A percentile compares a stretch with the other conserved stretches of the same genome.
Evolutionary conservation across 495 filamentous ascomycete genomes (phyloP).

Genomic region (Podospora australis): DNA sequence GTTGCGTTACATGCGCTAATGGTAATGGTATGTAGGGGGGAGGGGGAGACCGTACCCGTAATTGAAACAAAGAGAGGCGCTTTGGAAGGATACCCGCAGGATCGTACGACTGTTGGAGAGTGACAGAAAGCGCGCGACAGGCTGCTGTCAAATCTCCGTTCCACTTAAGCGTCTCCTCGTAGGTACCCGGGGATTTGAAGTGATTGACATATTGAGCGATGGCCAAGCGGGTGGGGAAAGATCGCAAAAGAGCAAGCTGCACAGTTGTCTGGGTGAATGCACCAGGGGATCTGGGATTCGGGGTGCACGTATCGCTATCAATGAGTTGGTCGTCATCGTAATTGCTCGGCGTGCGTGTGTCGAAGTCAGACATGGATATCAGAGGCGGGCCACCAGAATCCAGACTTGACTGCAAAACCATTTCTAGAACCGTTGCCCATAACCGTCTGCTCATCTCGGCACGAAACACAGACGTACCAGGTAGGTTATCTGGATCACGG

Average conservation of each 20-base stretch:
- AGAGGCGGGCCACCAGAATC: slow-evolving; percentile 55
- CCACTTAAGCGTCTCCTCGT: slow-evolving; percentile 32
- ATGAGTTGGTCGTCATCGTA: slow-evolving; percentile 40
- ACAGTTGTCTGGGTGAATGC: slow-evolving; percentile 36
- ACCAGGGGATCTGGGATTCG: slow-evolving; percentile 13
- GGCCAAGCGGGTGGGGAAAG: slow-evolving; percentile 29
- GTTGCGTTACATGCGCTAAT: too few species aligned
- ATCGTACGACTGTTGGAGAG: slow-evolving; percentile 28
- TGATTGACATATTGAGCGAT: slow-evolving; percentile 34
- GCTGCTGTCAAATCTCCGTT: slow-evolving; percentile 31
- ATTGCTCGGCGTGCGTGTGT: slow-evolving; percentile 50
- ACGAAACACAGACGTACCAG: slow-evolving; percentile 38
- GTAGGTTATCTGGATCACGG: slow-evolving; percentile 44
- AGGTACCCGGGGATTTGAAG: slow-evolving; percentile 22
- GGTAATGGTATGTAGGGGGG: too few species aligned
- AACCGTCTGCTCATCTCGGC: slow-evolving; percentile 63
- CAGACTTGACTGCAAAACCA: slow-evolving; percentile 53
- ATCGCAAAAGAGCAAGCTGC: slow-evolving; percentile 30
- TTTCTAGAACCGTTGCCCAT: slow-evolving; percentile 61
- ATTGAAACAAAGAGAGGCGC: slow-evolving; percentile 30
- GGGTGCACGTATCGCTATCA: slow-evolving; percentile 17
- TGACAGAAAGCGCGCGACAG: slow-evolving; percentile 25
- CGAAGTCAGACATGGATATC: slow-evolving; percentile 49
- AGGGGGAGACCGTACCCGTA: too few species aligned
- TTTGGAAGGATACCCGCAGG: slow-evolving; percentile 28